phyloP scores from a whole-genome alignment of 2,329 filamentous ascomycete species.

The Rutstroemia sp. region DNA sequence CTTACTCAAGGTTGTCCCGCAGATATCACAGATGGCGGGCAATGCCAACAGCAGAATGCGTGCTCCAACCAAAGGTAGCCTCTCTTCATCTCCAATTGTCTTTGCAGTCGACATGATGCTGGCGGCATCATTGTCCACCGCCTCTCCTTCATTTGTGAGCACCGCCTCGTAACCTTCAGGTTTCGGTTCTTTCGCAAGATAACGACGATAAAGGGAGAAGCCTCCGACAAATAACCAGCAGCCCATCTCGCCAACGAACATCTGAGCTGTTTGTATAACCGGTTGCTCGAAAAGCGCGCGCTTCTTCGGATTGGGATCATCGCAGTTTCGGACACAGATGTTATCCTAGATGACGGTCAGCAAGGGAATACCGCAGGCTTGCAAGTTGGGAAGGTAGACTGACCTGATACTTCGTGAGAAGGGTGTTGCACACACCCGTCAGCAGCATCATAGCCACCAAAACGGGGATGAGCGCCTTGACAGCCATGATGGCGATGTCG shows the following conservation, averaged over 20 bases:
- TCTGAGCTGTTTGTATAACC: conserved; percentile 91
- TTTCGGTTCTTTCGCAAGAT: conserved; percentile 37
- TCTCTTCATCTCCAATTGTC: conserved; percentile 46
- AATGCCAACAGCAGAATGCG: conserved; percentile 70
- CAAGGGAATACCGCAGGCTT: not conserved
- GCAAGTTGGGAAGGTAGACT: conserved; percentile 18
- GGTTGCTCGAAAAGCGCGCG: conserved; percentile 83
- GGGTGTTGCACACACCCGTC: conserved; percentile 93
- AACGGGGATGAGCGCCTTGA: conserved; percentile 56
- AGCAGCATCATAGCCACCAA: conserved; percentile 94
- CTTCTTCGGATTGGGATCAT: conserved; percentile 56
- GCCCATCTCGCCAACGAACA: conserved; percentile 95
- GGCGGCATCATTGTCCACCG: conserved; percentile 31
- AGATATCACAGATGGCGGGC: conserved; percentile 88
- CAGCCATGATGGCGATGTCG: conserved; percentile 4
- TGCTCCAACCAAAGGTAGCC: conserved; percentile 57
- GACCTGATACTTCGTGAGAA: conserved; percentile 95
- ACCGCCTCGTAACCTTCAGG: conserved; percentile 61
- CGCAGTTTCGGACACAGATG: conserved; percentile 91
- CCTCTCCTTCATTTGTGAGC: conserved; percentile 34
- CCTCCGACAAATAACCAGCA: conserved; percentile 85
- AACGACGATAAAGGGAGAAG: conserved; percentile 58
- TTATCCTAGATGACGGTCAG: conserved; percentile 59
- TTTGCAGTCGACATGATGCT: conserved; percentile 43
- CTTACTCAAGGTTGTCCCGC: conserved; percentile 62